phyloP scores from a whole-genome alignment of 2,329 filamentous ascomycete species.

The Colletotrichum horii region DNA sequence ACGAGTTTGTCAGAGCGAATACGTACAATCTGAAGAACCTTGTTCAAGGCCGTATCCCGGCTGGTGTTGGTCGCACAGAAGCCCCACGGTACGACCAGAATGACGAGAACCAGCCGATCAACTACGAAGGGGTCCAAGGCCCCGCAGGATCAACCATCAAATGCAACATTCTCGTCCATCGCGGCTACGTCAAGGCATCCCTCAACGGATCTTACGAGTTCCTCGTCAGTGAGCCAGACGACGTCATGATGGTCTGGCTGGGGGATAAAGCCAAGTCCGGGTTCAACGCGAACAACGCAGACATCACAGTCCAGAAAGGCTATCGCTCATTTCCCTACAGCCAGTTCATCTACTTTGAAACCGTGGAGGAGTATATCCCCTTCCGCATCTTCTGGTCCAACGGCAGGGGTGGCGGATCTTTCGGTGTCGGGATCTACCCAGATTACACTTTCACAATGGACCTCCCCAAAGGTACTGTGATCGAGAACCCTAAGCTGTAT shows the following conservation, averaged over 20 bases:
- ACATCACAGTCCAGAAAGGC: not conserved
- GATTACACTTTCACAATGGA: not conserved
- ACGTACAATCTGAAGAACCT: not conserved
- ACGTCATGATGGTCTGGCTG: not conserved
- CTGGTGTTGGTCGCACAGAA: not conserved
- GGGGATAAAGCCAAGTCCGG: not conserved
- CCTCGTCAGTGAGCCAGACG: not conserved
- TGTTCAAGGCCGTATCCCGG: not conserved
- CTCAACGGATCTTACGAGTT: not conserved
- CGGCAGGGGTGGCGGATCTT: not conserved
- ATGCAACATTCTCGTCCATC: not conserved
- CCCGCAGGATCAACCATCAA: not conserved
- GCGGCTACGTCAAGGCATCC: not conserved
- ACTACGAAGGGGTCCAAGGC: not conserved
- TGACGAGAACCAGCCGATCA: not conserved
- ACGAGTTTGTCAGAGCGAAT: not conserved
- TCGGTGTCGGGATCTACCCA: not conserved
- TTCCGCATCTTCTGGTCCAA: conserved; percentile 6
- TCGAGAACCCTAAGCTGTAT: not conserved
- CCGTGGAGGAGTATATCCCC: not conserved
- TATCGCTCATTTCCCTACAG: not conserved
- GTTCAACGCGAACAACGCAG: not conserved
- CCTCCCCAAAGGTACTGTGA: not conserved
- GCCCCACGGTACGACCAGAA: not conserved
- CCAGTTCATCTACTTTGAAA: not conserved